Evolutionary conservation across 805 yeast genomes (phyloP).

Genomic region (Metschnikowia colocasiae): DNA sequence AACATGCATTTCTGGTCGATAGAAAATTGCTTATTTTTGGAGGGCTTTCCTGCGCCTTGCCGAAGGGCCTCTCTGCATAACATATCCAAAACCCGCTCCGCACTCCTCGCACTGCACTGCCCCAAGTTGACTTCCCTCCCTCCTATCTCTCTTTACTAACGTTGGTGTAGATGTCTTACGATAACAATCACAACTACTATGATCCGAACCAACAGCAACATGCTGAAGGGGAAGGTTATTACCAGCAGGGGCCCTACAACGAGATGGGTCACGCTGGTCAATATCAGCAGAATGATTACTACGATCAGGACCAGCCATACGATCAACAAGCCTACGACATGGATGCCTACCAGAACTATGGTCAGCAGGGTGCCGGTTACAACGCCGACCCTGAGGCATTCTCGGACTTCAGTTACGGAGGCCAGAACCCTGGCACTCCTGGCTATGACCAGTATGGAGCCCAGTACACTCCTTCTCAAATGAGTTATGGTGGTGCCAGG

Average conservation of each 20-base stretch:
- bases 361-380: slow-evolving; percentile 26
- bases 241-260: slow-evolving; percentile 41
- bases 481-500: slow-evolving; percentile 77
- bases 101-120: not conserved
- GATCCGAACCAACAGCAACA: slow-evolving; percentile 28
- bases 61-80: not conserved
- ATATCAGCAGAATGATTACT: slow-evolving; percentile 43
- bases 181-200: slow-evolving; percentile 45
- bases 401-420: slow-evolving; percentile 63
- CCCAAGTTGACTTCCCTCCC: not conserved
- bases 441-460: slow-evolving; percentile 66
- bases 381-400: slow-evolving; percentile 58
- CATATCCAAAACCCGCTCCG: not conserved
- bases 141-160: slow-evolving; percentile 19
- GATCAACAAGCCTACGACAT: slow-evolving; percentile 50
- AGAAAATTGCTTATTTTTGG: not conserved
- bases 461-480: slow-evolving; percentile 80
- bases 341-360: slow-evolving; percentile 45
- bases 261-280: slow-evolving; percentile 28
- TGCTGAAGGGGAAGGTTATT: slow-evolving; percentile 28
- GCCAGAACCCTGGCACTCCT: slow-evolving; percentile 52
- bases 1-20: not conserved
- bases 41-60: not conserved
- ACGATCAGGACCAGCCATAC: slow-evolving; percentile 44
- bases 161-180: slow-evolving; percentile 52